phyloP scores from a whole-genome alignment of 306 rosid species.

The Begonia masoniana region DNA sequence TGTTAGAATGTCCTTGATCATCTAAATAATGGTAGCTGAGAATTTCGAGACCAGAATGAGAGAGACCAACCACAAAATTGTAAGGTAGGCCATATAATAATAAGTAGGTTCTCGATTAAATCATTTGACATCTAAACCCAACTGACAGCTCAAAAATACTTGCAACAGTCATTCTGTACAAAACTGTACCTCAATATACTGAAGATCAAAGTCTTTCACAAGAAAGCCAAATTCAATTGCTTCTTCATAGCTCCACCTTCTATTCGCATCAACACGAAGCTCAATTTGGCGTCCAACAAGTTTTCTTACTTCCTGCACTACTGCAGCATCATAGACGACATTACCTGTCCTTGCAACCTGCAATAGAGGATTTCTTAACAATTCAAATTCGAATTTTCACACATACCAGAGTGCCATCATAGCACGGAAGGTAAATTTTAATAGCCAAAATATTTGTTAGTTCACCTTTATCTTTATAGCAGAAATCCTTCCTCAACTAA shows the following conservation, averaged over 20 bases:
- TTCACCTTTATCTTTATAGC: conserved; percentile 79
- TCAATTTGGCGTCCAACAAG: conserved; percentile 53
- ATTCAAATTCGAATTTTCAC: background rate
- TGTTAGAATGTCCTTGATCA: no score
- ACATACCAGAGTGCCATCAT: no score
- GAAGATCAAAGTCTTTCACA: conserved; percentile 65
- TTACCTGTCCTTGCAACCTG: conserved; percentile 72
- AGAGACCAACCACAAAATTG: no score
- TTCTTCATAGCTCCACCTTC: conserved; percentile 77
- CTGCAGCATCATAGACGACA: conserved; percentile 55
- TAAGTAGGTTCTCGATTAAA: no score
- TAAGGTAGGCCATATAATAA: no score
- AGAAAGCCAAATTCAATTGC: conserved; percentile 69
- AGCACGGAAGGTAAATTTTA: conserved; percentile 6
- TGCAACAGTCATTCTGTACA: no score
- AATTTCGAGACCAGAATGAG: no score
- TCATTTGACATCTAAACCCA: no score
- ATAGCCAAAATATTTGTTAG: conserved; percentile 1
- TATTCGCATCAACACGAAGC: conserved; percentile 87
- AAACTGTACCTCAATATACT: conserved; percentile 67
- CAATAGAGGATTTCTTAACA: conserved; percentile 8
- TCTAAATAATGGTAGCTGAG: no score
- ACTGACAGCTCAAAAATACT: no score
- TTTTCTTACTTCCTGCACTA: conserved; percentile 67
- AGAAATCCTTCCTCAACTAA: conserved; percentile 73